Evolutionary conservation across 2,329 filamentous ascomycete genomes (phyloP), one percentile per base, ranked within the genome.

Genomic region (Aspergillus pseudoglaucus): DNA sequence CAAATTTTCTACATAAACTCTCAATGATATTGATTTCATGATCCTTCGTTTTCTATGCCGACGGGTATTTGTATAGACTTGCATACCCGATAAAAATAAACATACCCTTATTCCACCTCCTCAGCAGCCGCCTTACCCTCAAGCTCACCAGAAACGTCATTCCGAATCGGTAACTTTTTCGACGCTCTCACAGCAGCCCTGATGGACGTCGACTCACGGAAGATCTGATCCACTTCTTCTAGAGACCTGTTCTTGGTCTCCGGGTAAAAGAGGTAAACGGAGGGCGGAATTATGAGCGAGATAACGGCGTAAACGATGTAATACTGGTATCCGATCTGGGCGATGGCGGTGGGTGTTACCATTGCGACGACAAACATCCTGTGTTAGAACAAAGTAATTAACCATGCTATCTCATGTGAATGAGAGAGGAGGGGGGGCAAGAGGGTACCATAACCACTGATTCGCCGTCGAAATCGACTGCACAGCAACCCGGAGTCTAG

Each of bases 271-370:
- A 35, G 18, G 15, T 35, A 44, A 6, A 44, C 12, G 2, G 15
- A n/a, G 3, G 25, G 17, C 6, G 18, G 10, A 3, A 30, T 30
- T 17, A 15, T 12, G 30, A 20, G 10, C 15, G n/a, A 17, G 14
- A 44, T 44, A 14, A 30, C 23, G 6, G 42, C 42, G 18, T 33
- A 44, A 9, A 44, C 42, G 27, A 44, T 35, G 23, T 47, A 47
- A 20, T 47, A 47, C 18, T 30, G n/a, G 12, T 43, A 47, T 14
- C 30, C 20, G 20, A 47, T 44, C 5, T 17, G 33, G 17, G 39
- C 18, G 14, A 44, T 44, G 3, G 27, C 46, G n/a, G 23, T 23
- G 9, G 46, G 46, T 0, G 46, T 47, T 14, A 47, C 42, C 32
- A 35, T 32, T 14, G 46, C 46, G 14, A 47, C 20, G 38, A 41